These are phyloP conservation scores for Tylopilus balloui DNA, from an alignment of 768 basidiomycete genomes.

Conservation along the genomic window DNA sequence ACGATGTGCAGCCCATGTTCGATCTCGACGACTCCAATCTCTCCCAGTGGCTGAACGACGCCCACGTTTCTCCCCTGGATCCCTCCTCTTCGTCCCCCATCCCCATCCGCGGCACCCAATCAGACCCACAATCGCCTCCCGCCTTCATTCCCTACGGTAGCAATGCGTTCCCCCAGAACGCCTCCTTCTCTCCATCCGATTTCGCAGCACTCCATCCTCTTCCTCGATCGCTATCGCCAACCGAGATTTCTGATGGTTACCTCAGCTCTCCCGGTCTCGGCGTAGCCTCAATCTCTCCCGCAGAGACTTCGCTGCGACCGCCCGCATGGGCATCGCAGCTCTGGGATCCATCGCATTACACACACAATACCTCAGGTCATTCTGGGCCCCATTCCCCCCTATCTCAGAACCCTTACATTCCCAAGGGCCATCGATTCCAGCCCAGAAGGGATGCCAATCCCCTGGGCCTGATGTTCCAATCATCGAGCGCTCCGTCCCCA, in stretches of 20 bases:
- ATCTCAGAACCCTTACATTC: conserved; percentile 39
- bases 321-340: conserved; percentile 67
- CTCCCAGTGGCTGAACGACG: conserved; percentile 62
- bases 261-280: conserved; percentile 39
- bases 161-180: conserved; percentile 44
- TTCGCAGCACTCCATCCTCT: conserved; percentile 60
- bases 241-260: conserved; percentile 48
- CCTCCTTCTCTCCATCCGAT: conserved; percentile 55
- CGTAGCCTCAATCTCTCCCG: conserved; percentile 56
- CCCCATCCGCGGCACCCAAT: conserved; percentile 49
- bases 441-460: conserved; percentile 40
- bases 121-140: conserved; percentile 40
- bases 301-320: conserved; percentile 53
- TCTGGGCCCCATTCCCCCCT: conserved; percentile 46
- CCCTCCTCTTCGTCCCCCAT: conserved; percentile 54
- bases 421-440: conserved; percentile 36
- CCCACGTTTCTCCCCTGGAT: conserved; percentile 37
- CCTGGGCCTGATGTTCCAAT: conserved; percentile 58
- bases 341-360: conserved; percentile 50
- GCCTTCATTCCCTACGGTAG: conserved; percentile 48
- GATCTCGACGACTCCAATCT: conserved; percentile 43
- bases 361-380: conserved; percentile 37
- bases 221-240: conserved; percentile 57
- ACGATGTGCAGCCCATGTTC: conserved; percentile 32
- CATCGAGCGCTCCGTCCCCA: conserved; percentile 65